Evolutionary conservation across 2,329 filamentous ascomycete genomes (phyloP), one percentile per base, ranked within the genome.

Genomic region (Magnaporthiopsis poae): DNA sequence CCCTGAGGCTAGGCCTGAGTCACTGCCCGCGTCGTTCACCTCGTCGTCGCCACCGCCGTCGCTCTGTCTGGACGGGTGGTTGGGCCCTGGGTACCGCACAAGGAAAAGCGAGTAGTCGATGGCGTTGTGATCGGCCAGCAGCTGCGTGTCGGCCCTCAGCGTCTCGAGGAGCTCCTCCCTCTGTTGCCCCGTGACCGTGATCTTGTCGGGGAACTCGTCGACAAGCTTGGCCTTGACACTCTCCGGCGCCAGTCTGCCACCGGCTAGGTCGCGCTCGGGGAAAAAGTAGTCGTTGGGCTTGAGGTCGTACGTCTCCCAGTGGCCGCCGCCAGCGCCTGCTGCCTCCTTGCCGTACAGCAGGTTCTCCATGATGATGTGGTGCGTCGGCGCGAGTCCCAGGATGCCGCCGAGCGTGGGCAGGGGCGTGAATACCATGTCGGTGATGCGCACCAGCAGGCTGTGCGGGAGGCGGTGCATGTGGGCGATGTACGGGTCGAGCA

Each of bases 341-440:
- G 79, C 12, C 31, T 46, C 46, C 74, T 66, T 77, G 1, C 88
- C 89, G 68, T 84, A 85, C 31, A 91, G 78, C 2, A 90, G 80
- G 72, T 92, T 92, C 74, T 91, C 89, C 90, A 92, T 92, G 71
- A 92, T 81, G 68, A 92, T 89, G 72, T 91, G 89, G 70, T 91
- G 88, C 0, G 85, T 86, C 0, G 90, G 89, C 0, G 87, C 85
- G 0, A 82, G 76, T 5, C 87, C 82, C 0, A 90, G 70, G 0
- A 86, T 71, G 1, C 83, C 81, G 0, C 89, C 89, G 1, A 92
- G 72, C 0, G 86, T 86, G 0, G 75, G 71, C 12, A 82, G 80
- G 0, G 82, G 80, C 0, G 82, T 81, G 65, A 85, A 82, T 0
- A 91, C 79, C 67, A 91, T 86, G 73, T 92, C 88, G 31, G 86